Evolutionary conservation across 257 asterid species (phyloP).

Genomic region (Linderniella brevidens): DNA sequence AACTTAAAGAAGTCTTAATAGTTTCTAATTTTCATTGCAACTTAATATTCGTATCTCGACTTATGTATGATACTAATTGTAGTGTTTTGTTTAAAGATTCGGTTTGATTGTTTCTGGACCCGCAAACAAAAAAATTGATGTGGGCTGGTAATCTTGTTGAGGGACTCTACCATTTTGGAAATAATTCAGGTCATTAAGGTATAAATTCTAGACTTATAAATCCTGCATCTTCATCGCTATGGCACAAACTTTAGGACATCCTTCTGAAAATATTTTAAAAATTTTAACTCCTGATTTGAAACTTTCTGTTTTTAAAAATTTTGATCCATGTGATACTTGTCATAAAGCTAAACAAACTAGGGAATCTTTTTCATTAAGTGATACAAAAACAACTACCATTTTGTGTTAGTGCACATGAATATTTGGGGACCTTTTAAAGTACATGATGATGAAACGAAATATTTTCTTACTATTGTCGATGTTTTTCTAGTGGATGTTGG

Average conservation of each 20-base stretch:
- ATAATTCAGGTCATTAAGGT: too few species aligned
- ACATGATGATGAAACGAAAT: too few species aligned
- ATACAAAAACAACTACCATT: not conserved
- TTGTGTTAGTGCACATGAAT: not conserved
- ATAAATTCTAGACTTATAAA: not conserved
- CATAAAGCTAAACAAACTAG: conserved; percentile 2
- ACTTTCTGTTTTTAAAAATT: not conserved
- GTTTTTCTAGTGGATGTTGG: not conserved
- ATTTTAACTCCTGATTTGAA: not conserved
- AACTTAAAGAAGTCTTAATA: not conserved
- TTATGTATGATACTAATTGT: not conserved
- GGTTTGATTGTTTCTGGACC: not conserved
- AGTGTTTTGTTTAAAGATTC: not conserved
- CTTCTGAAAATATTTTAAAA: not conserved
- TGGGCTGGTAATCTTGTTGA: not conserved
- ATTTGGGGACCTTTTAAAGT: not conserved
- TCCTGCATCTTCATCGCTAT: not conserved
- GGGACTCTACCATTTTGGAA: not conserved
- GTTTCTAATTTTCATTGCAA: not conserved
- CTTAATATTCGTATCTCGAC: not conserved
- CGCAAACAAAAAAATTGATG: not conserved
- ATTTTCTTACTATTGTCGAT: too few species aligned
- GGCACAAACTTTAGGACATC: conserved; percentile 1
- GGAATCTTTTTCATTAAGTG: not conserved
- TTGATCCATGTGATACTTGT: not conserved